Percentiles rank a stretch among this genome's conserved stretches.
Evolutionary conservation across 2,329 filamentous ascomycete genomes (phyloP).

Genomic region (Colletotrichum eleusines): DNA sequence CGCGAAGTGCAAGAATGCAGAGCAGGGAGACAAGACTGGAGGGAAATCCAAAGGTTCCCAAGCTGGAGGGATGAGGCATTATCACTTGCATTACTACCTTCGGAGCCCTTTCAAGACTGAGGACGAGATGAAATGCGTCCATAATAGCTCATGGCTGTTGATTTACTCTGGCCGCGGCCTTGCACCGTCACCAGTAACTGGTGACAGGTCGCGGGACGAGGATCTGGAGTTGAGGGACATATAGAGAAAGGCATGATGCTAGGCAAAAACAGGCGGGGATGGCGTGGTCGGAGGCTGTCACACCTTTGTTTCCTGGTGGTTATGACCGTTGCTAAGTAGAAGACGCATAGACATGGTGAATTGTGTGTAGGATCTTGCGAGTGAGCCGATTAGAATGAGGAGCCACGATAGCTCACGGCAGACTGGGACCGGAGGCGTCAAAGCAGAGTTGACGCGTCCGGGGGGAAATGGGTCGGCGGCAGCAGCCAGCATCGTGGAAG

Average conservation of each 20-base stretch:
- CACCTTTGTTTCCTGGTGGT: slow-evolving; percentile 10
- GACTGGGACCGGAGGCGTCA: background rate
- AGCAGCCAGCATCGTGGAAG: background rate
- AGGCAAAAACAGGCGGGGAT: background rate
- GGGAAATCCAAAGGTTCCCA: background rate
- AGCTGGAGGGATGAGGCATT: background rate
- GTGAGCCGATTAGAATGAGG: background rate
- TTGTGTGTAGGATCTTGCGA: background rate
- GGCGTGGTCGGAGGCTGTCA: background rate
- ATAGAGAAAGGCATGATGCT: slow-evolving; percentile 29
- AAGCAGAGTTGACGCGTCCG: background rate
- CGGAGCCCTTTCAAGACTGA: background rate
- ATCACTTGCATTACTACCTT: slow-evolving; percentile 2
- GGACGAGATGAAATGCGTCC: background rate
- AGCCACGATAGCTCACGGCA: background rate
- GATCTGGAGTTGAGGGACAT: background rate
- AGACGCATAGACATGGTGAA: background rate
- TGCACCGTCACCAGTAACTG: too few relatives aligned
- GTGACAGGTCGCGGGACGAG: background rate
- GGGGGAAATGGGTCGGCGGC: background rate
- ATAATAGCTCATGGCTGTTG: background rate
- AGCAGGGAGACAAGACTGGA: background rate
- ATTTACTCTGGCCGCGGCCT: slow-evolving; percentile 3
- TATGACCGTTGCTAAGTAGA: background rate
- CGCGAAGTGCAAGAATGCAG: background rate